These are phyloP conservation scores for Rhynchospora tenuis DNA, from an alignment of 176 grass and related monocot genomes.

Conservation along the genomic window DNA sequence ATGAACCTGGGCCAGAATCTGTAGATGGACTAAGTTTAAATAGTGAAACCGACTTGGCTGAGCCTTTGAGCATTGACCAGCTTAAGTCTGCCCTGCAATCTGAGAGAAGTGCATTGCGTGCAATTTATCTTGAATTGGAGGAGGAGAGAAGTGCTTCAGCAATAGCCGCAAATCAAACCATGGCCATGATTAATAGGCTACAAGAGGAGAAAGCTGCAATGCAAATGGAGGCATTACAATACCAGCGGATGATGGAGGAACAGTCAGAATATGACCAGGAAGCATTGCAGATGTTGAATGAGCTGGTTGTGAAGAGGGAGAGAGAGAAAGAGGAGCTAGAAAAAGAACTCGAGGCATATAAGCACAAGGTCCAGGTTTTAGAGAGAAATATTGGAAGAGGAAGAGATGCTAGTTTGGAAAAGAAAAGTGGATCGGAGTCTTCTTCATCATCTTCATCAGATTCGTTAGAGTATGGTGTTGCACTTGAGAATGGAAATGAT, in stretches of 20 bases:
- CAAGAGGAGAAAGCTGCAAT: constrained; percentile 99
- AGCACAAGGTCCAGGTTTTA: constrained; percentile 59
- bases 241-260: constrained; percentile 97
- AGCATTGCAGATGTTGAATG: constrained; percentile 84
- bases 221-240: constrained; percentile 99
- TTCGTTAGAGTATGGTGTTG: constrained; percentile 78
- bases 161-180: constrained; percentile 89
- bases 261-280: constrained; percentile 98
- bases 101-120: constrained; percentile 51
- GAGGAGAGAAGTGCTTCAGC: constrained; percentile 87
- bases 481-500: constrained; percentile 49
- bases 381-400: constrained; percentile 49
- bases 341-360: constrained; percentile 58
- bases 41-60: constrained; percentile 42
- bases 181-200: constrained; percentile 99
- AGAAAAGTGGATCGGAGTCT: constrained; percentile 45
- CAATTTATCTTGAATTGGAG: constrained; percentile 78
- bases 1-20: constrained; percentile 42
- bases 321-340: constrained; percentile 92
- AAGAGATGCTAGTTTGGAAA: constrained; percentile 40
- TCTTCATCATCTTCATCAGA: constrained; percentile 74
- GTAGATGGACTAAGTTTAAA: constrained; percentile 45
- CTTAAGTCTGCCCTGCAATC: constrained; percentile 67
- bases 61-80: constrained; percentile 45
- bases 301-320: constrained; percentile 78